Evolutionary conservation across 768 basidiomycete genomes (phyloP).

Genomic region (Rhodosporidiobolus sp.): DNA sequence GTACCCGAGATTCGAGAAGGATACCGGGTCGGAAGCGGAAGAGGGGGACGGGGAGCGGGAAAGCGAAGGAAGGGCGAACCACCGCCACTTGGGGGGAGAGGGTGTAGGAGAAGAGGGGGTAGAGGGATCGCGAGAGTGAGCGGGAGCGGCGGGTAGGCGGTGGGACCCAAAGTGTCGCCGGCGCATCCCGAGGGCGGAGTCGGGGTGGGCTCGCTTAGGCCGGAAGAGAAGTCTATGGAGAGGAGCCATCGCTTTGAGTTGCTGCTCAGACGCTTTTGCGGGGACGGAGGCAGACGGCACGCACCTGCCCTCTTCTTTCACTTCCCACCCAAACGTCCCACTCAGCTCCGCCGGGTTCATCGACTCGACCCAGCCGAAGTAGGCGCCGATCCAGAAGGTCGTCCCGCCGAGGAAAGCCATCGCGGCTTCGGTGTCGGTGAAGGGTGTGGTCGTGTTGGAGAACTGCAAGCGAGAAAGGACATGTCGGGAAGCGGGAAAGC

Average conservation of each 20-base stretch:
- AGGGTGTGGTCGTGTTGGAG: slow-evolving; percentile 10
- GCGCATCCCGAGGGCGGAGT: slow-evolving; percentile 11
- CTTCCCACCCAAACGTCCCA: slow-evolving; percentile 34
- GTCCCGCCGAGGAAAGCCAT: slow-evolving; percentile 40
- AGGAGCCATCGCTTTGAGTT: no score
- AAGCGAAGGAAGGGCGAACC: slow-evolving; percentile 26
- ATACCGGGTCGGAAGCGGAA: neutral
- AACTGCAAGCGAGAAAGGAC: neutral
- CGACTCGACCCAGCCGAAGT: slow-evolving; percentile 37
- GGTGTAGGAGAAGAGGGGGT: neutral
- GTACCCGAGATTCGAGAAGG: slow-evolving; percentile 7
- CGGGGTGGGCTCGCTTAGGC: neutral
- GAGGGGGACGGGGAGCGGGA: no score
- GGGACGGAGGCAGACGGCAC: neutral
- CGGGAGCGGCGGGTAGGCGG: neutral
- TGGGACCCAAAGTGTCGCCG: slow-evolving; percentile 25
- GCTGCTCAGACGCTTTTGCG: no score
- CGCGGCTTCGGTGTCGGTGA: slow-evolving; percentile 27
- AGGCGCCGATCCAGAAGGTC: slow-evolving; percentile 32
- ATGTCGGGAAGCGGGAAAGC: neutral
- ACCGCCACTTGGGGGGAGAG: slow-evolving; percentile 20
- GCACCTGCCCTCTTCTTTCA: slow-evolving; percentile 8
- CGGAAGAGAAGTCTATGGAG: slow-evolving; percentile 1
- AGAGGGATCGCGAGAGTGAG: neutral
- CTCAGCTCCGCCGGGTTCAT: slow-evolving; percentile 28